These are phyloP conservation scores for Strobilomyces echinocephalus DNA, from an alignment of 768 basidiomycete species.

Conservation along the genomic window DNA sequence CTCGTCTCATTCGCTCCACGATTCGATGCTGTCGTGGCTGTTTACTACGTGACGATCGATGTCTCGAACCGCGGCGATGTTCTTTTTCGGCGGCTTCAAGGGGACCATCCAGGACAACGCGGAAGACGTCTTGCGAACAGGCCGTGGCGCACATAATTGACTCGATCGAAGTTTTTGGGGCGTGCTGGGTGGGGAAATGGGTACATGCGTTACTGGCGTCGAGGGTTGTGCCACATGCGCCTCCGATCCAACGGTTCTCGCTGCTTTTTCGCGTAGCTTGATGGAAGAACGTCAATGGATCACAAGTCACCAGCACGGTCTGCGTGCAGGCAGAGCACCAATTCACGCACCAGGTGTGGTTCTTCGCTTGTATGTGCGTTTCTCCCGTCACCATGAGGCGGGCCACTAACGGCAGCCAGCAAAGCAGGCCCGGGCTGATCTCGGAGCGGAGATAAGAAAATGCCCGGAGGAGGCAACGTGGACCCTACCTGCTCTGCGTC, in stretches of 20 bases:
- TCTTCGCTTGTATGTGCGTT: conserved; percentile 5
- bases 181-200: conserved; percentile 18
- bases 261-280: conserved; percentile 8
- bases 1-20: conserved; percentile 26
- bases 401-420: conserved; percentile 3
- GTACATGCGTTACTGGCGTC: conserved; percentile 21
- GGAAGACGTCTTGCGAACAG: conserved; percentile 20
- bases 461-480: conserved; percentile 21
- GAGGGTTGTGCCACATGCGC: conserved; percentile 2
- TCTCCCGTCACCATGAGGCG: conserved; percentile 18
- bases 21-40: conserved; percentile 36
- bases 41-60: conserved; percentile 1
- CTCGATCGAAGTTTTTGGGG: conserved; percentile 25
- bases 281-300: background rate
- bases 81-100: conserved; percentile 11
- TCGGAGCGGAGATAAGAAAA: conserved; percentile 30
- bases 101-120: conserved; percentile 28
- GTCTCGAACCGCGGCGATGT: background rate
- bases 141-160: conserved; percentile 7
- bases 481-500: conserved; percentile 9
- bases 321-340: background rate
- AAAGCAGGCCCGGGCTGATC: conserved; percentile 4
- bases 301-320: conserved; percentile 2
- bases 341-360: conserved; percentile 16
- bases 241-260: background rate